Evolutionary conservation across 495 filamentous ascomycete genomes (phyloP), one percentile per base, ranked within the genome.

Genomic region (Trichodelitschia bisporula): DNA sequence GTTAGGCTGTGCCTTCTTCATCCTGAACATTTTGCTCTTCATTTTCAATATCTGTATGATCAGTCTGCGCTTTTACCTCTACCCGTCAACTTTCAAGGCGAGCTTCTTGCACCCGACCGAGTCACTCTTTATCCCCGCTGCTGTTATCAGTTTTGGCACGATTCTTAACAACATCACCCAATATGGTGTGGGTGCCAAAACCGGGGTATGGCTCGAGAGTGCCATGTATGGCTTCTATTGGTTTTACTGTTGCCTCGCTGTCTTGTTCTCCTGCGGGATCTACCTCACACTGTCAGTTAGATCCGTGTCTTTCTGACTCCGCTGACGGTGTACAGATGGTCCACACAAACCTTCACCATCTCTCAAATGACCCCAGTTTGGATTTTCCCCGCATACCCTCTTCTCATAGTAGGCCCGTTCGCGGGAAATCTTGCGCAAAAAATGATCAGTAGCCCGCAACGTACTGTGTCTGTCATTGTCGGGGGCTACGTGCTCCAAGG

Each of bases 341-440:
- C 66, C 17, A 72, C 69, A 1, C 61, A 66, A 38, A 65, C 71
- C 15, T 84, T 83, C 40, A 80, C 78, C 2, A 77, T 90, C 19
- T 66, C 69, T 13, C 67, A 71, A 19, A 90, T 90, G 79, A 90
- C 79, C 0, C 79, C 79, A 0, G 67, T 84, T 28, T 90, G 78
- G 79, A 80, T 90, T 19, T 90, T 90, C 36, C 79, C 79, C 0
- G 78, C 76, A 1, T 90, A 90, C 38, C 79, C 79, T 0, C 63
- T 89, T 33, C 63, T 90, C 4, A 65, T 90, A 0, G 62, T 73
- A 3, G 79, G 75, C 4, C 77, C 78, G 0, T 66, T 76, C 45
- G 77, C 75, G 28, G 61, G 61, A 6, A 62, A 70, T 26, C 54
- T 90, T 10, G 71, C 43, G 43, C 50, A 11, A 55, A 61, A 19